Evolutionary conservation across 2,329 filamentous ascomycete genomes (phyloP), one percentile per base, ranked within the genome.

Genomic region (Cladophialophora psammophila): DNA sequence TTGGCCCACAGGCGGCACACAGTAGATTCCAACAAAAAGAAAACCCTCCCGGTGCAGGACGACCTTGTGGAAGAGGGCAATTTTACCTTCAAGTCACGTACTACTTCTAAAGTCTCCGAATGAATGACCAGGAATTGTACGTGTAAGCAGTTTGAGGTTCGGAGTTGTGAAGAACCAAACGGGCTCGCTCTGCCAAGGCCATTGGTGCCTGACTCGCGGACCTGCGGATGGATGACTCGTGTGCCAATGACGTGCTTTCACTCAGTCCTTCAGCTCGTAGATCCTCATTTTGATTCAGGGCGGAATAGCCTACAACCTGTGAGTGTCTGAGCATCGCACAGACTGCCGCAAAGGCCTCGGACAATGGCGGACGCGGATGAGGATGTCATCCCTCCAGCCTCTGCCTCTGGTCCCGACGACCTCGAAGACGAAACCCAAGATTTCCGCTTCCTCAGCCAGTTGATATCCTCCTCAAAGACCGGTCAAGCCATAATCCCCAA

Each of bases 341-440:
- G 42, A 7, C 5, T 8, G 18, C 42, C 42, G n/a, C 26, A 50
- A 18, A 20, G 7, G 34, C 5, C 34, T 12, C 35, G 1, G 31
- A 34, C 40, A 20, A 82, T 82, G 80, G 80, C 79, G 2, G 80
- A 82, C 72, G 76, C 75, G 63, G 81, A 82, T 60, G 80, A 82
- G 71, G 80, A 80, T 60, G 76, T 72, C 42, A 75, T 81, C 45
- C 74, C 75, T 9, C 32, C 54, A 5, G 34, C 53, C 35, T 56
- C 61, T 56, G 74, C 74, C 31, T 55, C 42, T 53, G 71, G 76
- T n/a, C 88, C 91, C 64, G 84, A 88, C 56, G 88, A 88, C 69
- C 84, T 89, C 61, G 90, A 90, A 48, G 94, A 97, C 73, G 91
- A 94, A 77, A 87, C 90, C 1, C 93, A 94, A 75, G 94, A 98